These are phyloP conservation scores for Aureoboletus auriporus DNA, from an alignment of 768 basidiomycete species.

Conservation along the genomic window DNA sequence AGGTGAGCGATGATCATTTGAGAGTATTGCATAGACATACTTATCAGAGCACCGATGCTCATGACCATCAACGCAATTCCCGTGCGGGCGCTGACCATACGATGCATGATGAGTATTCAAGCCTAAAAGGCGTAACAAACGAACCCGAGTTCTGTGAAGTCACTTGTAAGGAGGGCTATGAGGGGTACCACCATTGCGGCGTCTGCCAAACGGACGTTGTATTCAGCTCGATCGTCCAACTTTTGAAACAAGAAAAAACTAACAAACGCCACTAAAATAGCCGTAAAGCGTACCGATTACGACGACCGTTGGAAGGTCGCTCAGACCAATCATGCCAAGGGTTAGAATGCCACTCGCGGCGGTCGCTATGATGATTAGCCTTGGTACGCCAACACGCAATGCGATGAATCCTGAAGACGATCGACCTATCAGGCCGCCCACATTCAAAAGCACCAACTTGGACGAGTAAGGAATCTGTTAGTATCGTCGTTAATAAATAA, in stretches of 20 bases:
- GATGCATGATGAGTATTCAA: not conserved
- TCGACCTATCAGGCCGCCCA: conserved; percentile 47
- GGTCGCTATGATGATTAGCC: conserved; percentile 35
- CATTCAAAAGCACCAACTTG: conserved; percentile 52
- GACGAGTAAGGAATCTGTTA: not conserved
- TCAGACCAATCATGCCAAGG: conserved; percentile 42
- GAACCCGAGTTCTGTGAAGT: conserved; percentile 49
- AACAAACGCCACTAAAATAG: conserved; percentile 44
- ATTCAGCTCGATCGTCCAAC: not conserved
- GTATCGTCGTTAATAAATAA: not conserved
- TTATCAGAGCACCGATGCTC: conserved; percentile 19
- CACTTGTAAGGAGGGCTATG: conserved; percentile 39
- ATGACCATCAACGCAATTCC: conserved; percentile 12
- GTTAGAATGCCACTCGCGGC: conserved; percentile 32
- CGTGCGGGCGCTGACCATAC: conserved; percentile 22
- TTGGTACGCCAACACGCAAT: conserved; percentile 40
- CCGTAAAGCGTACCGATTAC: conserved; percentile 42
- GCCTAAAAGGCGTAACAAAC: conserved; percentile 1
- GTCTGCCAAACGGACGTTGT: conserved; percentile 17
- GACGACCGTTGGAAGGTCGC: conserved; percentile 31
- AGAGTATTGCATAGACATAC: conserved; percentile 8
- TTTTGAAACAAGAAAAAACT: not conserved
- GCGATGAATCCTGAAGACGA: conserved; percentile 42
- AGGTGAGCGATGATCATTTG: not conserved
- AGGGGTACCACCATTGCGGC: conserved; percentile 39